Percentiles rank a stretch among this genome's conserved stretches.
These are phyloP conservation scores for Lecanicillium sp. DNA, from an alignment of 2,329 filamentous ascomycete genomes.

Conservation along the genomic window DNA sequence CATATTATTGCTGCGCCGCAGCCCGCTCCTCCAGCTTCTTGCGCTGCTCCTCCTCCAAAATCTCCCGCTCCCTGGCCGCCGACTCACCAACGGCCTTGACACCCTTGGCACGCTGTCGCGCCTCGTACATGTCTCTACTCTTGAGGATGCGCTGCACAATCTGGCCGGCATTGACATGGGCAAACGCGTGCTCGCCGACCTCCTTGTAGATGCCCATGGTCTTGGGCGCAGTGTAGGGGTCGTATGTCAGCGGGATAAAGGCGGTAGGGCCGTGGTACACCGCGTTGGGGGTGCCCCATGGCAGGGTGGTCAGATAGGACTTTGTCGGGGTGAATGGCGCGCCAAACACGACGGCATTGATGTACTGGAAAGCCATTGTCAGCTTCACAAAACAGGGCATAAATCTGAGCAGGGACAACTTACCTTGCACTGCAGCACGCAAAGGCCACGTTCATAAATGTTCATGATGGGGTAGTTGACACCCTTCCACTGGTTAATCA, in stretches of 20 bases:
- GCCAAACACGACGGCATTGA: conserved; percentile 80
- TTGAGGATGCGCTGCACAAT: conserved; percentile 88
- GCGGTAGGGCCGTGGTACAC: conserved; percentile 96
- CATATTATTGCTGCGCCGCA: conserved; percentile 2
- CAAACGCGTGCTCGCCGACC: conserved; percentile 68
- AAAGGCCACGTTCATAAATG: conserved; percentile 90
- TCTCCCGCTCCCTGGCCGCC: conserved; percentile 52
- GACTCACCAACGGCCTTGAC: conserved; percentile 74
- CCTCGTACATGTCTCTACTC: conserved; percentile 82
- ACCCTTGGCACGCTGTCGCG: conserved; percentile 81
- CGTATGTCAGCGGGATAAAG: conserved; percentile 74
- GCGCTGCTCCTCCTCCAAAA: conserved; percentile 50
- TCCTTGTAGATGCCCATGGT: conserved; percentile 76
- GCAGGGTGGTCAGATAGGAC: conserved; percentile 66
- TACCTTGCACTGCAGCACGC: conserved; percentile 89
- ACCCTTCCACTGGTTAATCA: conserved; percentile 95
- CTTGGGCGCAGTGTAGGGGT: conserved; percentile 75
- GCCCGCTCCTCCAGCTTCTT: conserved; percentile 33
- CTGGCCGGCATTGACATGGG: conserved; percentile 81
- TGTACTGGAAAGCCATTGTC: conserved; percentile 51
- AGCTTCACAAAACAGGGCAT: conserved; percentile 9
- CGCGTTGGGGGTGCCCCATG: conserved; percentile 63
- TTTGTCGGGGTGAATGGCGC: conserved; percentile 82
- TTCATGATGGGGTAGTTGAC: conserved; percentile 99
- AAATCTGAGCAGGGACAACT: conserved; percentile 17